Base-by-base conservation (phyloP, 1,284 basidiomycete genomes). In the Lignosus rhinocerotis region DNA sequence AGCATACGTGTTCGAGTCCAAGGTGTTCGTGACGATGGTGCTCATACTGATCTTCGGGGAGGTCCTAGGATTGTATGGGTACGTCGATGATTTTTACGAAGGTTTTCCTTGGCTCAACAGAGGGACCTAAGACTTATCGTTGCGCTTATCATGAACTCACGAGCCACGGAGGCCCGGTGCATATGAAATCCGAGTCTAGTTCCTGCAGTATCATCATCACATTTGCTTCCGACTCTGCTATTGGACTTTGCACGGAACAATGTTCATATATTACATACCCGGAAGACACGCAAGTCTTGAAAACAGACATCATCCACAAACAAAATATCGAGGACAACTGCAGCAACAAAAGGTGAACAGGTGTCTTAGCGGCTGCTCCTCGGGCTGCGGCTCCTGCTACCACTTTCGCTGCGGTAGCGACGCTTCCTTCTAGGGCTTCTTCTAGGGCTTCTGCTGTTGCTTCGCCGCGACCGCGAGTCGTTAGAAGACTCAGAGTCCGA, bases 21-120 rank as follows among this genome's bases (percentile, higher is more conserved):
- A 90, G 72, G 85, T 98, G 42, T 97, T 96, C 71, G 94, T 98
- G 41, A 82, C 87, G 17, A 87, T 97, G 92, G 87, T 93, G 45
- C 85, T 93, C 54, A 93, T 94, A 66, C 86, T 96, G 71, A 96
- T 96, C 75, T 96, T 97, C 73, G 93, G 92, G 54, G 96, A 98
- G 75, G 95, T 98, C 36, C 77, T 98, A 70, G 93, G 93, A 57
- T 76, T 96, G 53, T 96, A 96, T 71, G 93, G 92, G 85, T 86
- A 63, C 60, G 83, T 73, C 10, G 33, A 47, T 14, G 12, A 45
- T 11, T 2, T 30, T 12, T 25, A 25, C n/a, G 5, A 14, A 39
- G 1, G 11, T 39, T 1, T 6, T 14, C 7, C 12, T n/a, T 39
- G 7, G 5, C 11, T n/a, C n/a, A 14, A 39, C 3, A 1, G 11